Percentiles rank a stretch among this genome's conserved stretches.
Conservation (phyloP, 495 filamentous ascomycete species). For the Endocarpon pusillum region DNA sequence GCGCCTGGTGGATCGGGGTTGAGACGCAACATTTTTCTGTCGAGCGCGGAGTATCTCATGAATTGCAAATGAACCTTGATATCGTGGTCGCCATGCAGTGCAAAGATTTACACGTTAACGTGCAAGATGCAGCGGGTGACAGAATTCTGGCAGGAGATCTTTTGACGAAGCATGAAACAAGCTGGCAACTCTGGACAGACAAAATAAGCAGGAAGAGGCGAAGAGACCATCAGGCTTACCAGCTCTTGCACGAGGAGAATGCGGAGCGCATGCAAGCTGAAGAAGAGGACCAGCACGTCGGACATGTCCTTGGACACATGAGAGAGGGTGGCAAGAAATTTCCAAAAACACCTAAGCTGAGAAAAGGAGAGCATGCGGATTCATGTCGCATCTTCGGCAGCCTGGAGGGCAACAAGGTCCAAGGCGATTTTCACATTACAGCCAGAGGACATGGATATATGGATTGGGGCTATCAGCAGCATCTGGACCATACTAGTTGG, state of each 20-base stretch:
- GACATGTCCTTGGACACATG: conserved; percentile 33
- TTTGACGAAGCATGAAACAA: conserved; percentile 59
- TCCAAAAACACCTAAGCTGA: conserved; percentile 49
- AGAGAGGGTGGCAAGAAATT: conserved; percentile 34
- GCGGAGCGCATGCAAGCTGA: conserved; percentile 22
- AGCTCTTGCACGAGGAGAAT: conserved; percentile 30
- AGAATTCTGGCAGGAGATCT: conserved; percentile 66
- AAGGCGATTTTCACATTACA: conserved; percentile 97
- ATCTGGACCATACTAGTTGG: conserved; percentile 72
- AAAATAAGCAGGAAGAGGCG: conserved; percentile 53
- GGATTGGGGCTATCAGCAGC: conserved; percentile 43
- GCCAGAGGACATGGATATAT: conserved; percentile 86
- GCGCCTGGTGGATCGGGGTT: conserved; percentile 64
- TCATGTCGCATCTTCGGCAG: conserved; percentile 78
- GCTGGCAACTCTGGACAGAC: conserved; percentile 68
- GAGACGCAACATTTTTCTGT: conserved; percentile 84
- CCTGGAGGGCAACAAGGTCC: conserved; percentile 85
- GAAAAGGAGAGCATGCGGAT: conserved; percentile 35
- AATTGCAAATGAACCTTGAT: conserved; percentile 89
- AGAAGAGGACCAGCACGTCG: conserved; percentile 34
- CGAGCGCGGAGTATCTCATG: conserved; percentile 77
- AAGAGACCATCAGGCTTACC: conserved; percentile 30
- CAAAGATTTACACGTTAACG: conserved; percentile 79
- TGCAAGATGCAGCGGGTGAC: conserved; percentile 90
- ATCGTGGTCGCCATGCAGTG: conserved; percentile 86